Conservation (phyloP, 139 green algal species). For the Chlamydomonas sp. region DNA sequence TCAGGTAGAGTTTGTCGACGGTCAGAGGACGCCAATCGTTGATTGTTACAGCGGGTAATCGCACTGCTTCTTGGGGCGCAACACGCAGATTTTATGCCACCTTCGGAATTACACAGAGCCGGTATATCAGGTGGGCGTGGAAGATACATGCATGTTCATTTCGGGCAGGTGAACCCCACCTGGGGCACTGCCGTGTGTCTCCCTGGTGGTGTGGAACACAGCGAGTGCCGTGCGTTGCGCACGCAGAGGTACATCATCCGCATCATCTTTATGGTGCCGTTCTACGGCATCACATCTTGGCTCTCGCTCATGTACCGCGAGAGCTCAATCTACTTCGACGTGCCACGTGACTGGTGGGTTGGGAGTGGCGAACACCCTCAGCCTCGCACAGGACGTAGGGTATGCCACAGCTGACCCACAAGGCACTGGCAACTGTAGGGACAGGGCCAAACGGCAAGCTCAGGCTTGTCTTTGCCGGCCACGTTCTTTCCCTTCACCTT, state of each 20-base stretch:
- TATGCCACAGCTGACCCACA: too few relatives aligned
- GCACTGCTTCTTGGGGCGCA: neutral
- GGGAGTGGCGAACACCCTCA: neutral
- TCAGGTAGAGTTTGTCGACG: slow-evolving; percentile 9
- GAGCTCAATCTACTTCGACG: slow-evolving; percentile 90
- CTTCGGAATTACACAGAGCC: slow-evolving; percentile 94
- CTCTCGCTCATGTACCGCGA: slow-evolving; percentile 77
- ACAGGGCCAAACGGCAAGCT: too few relatives aligned
- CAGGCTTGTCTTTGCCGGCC: too few relatives aligned
- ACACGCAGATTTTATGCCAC: slow-evolving; percentile 88
- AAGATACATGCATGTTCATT: too few relatives aligned
- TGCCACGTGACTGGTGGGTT: slow-evolving; percentile 86
- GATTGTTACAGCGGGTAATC: too few relatives aligned
- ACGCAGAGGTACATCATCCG: slow-evolving; percentile 95
- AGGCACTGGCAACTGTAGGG: too few relatives aligned
- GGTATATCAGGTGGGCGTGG: slow-evolving; percentile 78
- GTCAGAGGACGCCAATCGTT: too few relatives aligned
- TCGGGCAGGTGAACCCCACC: too few relatives aligned
- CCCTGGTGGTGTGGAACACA: too few relatives aligned
- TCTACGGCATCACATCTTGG: slow-evolving; percentile 90
- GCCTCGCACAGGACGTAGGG: too few relatives aligned
- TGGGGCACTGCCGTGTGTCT: too few relatives aligned
- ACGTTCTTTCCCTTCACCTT: neutral
- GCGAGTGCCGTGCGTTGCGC: neutral
- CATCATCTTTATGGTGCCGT: slow-evolving; percentile 97